Percentiles rank a stretch among this genome's conserved stretches.
phyloP scores from a whole-genome alignment of 495 filamentous ascomycete species.

The Xylaria palmicola region DNA sequence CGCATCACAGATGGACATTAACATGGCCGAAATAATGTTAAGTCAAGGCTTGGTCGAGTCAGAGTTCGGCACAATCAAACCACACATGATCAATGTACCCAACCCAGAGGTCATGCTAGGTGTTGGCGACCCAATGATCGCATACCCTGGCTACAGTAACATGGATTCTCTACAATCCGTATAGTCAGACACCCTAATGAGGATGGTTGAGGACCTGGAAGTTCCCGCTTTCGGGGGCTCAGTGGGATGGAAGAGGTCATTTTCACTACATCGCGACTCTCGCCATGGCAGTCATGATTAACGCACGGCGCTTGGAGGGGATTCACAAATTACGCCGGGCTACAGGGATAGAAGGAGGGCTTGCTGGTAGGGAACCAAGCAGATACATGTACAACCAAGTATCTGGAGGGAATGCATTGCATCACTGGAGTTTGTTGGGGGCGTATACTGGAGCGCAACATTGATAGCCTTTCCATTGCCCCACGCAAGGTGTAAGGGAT shows the following conservation, averaged over 20 bases:
- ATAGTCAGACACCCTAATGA: background rate
- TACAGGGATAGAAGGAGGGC: slow-evolving; percentile 3
- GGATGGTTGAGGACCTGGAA: too few relatives aligned
- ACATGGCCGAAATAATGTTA: slow-evolving; percentile 39
- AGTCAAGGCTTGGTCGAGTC: slow-evolving; percentile 44
- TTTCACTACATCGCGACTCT: background rate
- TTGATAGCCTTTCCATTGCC: background rate
- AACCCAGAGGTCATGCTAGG: slow-evolving; percentile 51
- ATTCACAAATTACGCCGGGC: slow-evolving; percentile 1
- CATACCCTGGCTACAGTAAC: slow-evolving; percentile 36
- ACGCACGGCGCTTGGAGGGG: slow-evolving; percentile 8
- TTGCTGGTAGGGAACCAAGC: background rate
- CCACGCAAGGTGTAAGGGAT: background rate
- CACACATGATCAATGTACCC: slow-evolving; percentile 42
- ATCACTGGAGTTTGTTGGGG: slow-evolving; percentile 13
- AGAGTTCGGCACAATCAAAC: slow-evolving; percentile 48
- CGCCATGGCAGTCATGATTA: slow-evolving; percentile 3
- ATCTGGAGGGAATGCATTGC: background rate
- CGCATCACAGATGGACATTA: slow-evolving; percentile 37
- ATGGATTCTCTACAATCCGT: slow-evolving; percentile 31
- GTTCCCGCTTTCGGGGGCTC: too few relatives aligned
- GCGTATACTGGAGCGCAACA: background rate
- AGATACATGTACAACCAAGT: slow-evolving; percentile 1
- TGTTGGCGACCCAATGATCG: slow-evolving; percentile 51
- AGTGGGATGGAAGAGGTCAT: background rate